Evolutionary conservation across 2,329 filamentous ascomycete genomes (phyloP), one percentile per base, ranked within the genome.

Genomic region (Podosphaera aphanis): DNA sequence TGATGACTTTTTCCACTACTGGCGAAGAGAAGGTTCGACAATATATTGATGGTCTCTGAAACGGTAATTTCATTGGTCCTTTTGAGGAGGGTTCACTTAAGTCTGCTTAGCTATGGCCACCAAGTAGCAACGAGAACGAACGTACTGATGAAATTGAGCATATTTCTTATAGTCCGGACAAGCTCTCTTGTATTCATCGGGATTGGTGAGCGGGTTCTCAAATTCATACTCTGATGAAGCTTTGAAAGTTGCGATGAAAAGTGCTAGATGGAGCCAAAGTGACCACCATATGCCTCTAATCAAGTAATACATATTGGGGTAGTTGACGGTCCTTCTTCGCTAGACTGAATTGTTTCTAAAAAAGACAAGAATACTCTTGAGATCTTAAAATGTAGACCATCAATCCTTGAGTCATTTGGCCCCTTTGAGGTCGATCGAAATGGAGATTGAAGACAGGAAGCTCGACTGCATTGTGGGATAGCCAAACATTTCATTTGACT

Each of bases 21-120:
- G 80, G 73, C 0, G 86, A 94, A 47, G 76, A 73, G 63, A 95
- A 98, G 0, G 86, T 94, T 51, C 90, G 82, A 61, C 90, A 98
- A 59, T 74, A 71, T 46, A 68, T 66, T 27, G 77, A 73, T 2
- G 90, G 90, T 48, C 90, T 73, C 60, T 98, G 90, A 61, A 75
- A 95, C 0, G 90, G 85, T 1, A 98, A 69, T 45, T 69, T 67
- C 56, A 92, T 69, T 3, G 81, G 79, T 1, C 90, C 90, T 18
- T 77, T 67, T 61, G 83, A 93, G 50, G 79, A 72, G 1, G 90
- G 90, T 18, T 68, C 69, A 60, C 85, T 93, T 50, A 10, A 2
- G 7, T 39, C 36, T 20, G 16, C 45, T 58, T 44, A 56, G 52
- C 41, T 48, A 11, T 20, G 16, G 25, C 18, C 29, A 35, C 4